Evolutionary conservation across 2,329 filamentous ascomycete genomes (phyloP).

Genomic region (Talaromyces verruculosus): DNA sequence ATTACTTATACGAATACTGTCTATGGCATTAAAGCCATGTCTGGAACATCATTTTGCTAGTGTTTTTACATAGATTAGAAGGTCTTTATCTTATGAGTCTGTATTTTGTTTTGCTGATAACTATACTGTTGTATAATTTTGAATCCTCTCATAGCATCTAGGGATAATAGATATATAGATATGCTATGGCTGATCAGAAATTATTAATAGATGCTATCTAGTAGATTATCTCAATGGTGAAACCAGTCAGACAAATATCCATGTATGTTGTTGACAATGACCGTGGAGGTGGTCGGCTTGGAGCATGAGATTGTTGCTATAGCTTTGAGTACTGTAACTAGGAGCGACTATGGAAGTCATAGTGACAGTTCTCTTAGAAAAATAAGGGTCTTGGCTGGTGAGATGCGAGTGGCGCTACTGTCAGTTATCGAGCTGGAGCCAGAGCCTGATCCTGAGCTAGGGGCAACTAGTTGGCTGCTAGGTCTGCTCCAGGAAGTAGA

Average conservation of each 20-base stretch:
- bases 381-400: neutral
- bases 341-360: neutral
- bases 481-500: neutral
- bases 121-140: too few relatives aligned
- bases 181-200: too few relatives aligned
- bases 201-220: too few relatives aligned
- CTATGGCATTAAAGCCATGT: too few relatives aligned
- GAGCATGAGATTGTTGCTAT: slow-evolving; percentile 7
- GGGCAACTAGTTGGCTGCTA: neutral
- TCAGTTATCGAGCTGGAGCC: neutral
- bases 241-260: slow-evolving; percentile 45
- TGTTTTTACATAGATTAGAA: too few relatives aligned
- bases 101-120: too few relatives aligned
- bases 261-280: slow-evolving; percentile 43
- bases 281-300: slow-evolving; percentile 34
- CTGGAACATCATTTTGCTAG: too few relatives aligned
- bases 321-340: neutral
- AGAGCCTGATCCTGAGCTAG: neutral
- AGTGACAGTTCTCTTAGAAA: slow-evolving; percentile 10
- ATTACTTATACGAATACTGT: too few relatives aligned
- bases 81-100: too few relatives aligned
- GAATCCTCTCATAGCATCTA: too few relatives aligned
- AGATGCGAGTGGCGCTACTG: neutral
- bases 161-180: too few relatives aligned
- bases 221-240: slow-evolving; percentile 40